Conservation (phyloP, 2,329 filamentous ascomycete species). For the Cytospora paraplurivora region DNA sequence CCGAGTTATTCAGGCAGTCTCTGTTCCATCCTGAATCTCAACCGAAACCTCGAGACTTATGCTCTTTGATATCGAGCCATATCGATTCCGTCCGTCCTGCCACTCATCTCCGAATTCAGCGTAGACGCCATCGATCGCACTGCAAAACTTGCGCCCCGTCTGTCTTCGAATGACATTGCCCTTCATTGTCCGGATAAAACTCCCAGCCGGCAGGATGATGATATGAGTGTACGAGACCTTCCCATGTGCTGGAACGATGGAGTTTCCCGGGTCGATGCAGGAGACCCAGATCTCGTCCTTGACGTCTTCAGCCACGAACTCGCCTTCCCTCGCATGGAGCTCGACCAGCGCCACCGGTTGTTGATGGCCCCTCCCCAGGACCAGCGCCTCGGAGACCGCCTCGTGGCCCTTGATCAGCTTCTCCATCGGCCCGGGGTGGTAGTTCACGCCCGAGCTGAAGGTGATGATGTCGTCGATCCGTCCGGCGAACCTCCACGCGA, state of each 20-base stretch:
- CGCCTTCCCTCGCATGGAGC: constrained; percentile 8
- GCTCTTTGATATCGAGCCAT: constrained; percentile 15
- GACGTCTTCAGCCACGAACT: not conserved
- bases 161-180: constrained; percentile 15
- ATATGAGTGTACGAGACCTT: constrained; percentile 13
- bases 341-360: constrained; percentile 4
- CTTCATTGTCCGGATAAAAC: constrained; percentile 18
- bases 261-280: constrained; percentile 7
- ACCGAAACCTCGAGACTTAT: constrained; percentile 13
- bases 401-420: constrained; percentile 7
- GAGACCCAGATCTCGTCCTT: constrained; percentile 1
- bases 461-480: constrained; percentile 30
- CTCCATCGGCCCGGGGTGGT: constrained; percentile 12
- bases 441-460: constrained; percentile 16
- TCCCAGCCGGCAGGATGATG: constrained; percentile 6
- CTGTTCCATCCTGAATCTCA: not conserved
- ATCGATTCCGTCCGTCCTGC: constrained; percentile 17
- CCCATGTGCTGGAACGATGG: not conserved
- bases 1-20: not conserved
- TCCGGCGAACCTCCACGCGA: constrained; percentile 30
- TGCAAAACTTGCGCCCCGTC: constrained; percentile 11
- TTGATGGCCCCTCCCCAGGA: not conserved
- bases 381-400: constrained; percentile 1
- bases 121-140: constrained; percentile 2
- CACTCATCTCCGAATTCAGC: constrained; percentile 14